These are phyloP conservation scores for Pleurotus sapidus DNA, from an alignment of 768 basidiomycete species.

Conservation along the genomic window DNA sequence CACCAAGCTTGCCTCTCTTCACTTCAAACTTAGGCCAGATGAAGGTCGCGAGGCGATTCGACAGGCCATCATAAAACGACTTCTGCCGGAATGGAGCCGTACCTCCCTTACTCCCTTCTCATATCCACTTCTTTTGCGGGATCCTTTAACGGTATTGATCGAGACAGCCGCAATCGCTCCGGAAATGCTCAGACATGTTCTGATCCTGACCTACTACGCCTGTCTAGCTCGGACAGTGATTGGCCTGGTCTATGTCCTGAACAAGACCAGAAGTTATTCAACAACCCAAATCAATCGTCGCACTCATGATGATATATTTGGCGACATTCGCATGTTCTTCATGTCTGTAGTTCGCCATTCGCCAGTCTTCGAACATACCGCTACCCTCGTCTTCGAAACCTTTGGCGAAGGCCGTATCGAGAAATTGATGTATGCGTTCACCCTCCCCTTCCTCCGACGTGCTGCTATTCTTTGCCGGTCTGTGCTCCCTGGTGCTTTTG, in stretches of 20 bases:
- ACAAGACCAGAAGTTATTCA: conserved; percentile 60
- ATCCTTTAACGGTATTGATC: conserved; percentile 86
- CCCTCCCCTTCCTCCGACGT: conserved; percentile 87
- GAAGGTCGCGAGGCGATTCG: conserved; percentile 76
- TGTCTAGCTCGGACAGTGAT: conserved; percentile 84
- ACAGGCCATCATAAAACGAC: conserved; percentile 84
- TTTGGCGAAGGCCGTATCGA: conserved; percentile 85
- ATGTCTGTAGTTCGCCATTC: conserved; percentile 90
- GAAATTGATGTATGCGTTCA: conserved; percentile 83
- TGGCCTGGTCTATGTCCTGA: conserved; percentile 78
- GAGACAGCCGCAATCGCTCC: conserved; percentile 91
- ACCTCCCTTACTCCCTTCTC: conserved; percentile 81
- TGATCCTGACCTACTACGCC: conserved; percentile 89
- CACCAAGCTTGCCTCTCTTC: conserved; percentile 58
- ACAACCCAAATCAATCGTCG: conserved; percentile 42
- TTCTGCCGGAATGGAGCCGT: conserved; percentile 90
- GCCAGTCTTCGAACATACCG: conserved; percentile 81
- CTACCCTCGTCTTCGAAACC: conserved; percentile 73
- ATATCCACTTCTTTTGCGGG: conserved; percentile 82
- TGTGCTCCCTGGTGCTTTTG: conserved; percentile 62
- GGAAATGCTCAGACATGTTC: conserved; percentile 84
- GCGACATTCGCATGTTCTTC: conserved; percentile 85
- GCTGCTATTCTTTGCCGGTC: conserved; percentile 84
- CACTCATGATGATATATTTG: conserved; percentile 71
- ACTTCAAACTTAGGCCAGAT: conserved; percentile 69